Evolutionary conservation across 345 rosid genomes (phyloP), one percentile per base, ranked within the genome.

Genomic region (Trapa bicornis): DNA sequence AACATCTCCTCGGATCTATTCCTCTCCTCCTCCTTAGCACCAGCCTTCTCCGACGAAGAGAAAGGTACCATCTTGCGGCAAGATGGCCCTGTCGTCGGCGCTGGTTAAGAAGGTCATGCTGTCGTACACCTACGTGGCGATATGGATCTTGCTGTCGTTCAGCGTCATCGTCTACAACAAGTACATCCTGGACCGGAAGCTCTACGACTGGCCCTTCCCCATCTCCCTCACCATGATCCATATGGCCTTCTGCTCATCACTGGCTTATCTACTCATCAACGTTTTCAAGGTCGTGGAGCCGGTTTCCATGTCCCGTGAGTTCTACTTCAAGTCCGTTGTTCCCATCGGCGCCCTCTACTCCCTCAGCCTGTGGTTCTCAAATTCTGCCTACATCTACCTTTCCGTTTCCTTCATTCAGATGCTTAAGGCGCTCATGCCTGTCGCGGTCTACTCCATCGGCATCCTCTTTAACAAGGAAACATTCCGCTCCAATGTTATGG

Each of bases 61-160:
- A 11, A 11, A 33, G 38, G 63, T 58, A 33, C 2, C 6, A 41
- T 41, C 43, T 41, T 41, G 43, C 43, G 0, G 8, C 63, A 38
- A 35, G 2, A 67, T 67, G 70, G 70, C 45, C 16, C 13, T 37
- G 43, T 67, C 70, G 29, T 45, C 67, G 63, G 75, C 91, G 65
- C 86, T 90, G 47, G 63, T 93, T 75, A 84, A 84, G 80, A 88
- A 90, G 84, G 87, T 90, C 88, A 64, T 93, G 66, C 94, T 93
- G 61, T 90, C 98, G 36, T 93, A 93, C 87, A 70, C 91, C 35
- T 93, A 93, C 67, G 98, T 90, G 0, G 87, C 84, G 60, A 81
- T 89, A 76, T 92, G 98, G 98, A 92, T 92, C 90, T 88, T 86
- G 91, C 94, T 93, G 37, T 84, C 90, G 75, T 92, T 92, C 87